phyloP scores from a whole-genome alignment of 129 eudicot genomes.

The Saussurea involucrata region DNA sequence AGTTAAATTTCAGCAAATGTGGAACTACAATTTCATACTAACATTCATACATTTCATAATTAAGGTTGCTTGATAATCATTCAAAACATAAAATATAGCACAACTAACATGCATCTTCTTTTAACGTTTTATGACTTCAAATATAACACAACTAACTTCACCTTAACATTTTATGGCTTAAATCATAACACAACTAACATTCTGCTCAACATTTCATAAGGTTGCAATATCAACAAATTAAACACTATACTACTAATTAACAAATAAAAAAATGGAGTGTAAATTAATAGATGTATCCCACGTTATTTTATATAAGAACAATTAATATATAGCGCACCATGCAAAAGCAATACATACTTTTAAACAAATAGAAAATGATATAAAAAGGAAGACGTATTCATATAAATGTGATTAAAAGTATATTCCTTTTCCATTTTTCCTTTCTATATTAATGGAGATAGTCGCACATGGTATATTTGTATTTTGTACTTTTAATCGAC shows the following conservation, averaged over 20 bases:
- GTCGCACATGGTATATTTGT: neutral
- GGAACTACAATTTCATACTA: neutral
- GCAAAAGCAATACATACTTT: neutral
- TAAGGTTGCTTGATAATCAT: neutral
- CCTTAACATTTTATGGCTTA: neutral
- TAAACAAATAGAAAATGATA: too few relatives aligned
- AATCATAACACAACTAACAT: neutral
- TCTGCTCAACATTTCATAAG: too few relatives aligned
- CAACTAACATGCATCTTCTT: neutral
- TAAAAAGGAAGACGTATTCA: too few relatives aligned
- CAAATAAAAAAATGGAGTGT: neutral
- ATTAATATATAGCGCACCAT: neutral
- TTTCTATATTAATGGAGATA: too few relatives aligned
- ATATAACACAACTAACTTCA: neutral
- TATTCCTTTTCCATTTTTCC: too few relatives aligned
- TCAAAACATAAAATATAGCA: neutral
- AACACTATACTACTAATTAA: neutral
- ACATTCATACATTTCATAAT: neutral
- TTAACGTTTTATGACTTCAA: neutral
- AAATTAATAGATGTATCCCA: neutral
- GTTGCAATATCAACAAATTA: too few relatives aligned
- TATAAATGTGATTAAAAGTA: too few relatives aligned
- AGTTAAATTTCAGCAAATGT: neutral
- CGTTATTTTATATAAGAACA: neutral
- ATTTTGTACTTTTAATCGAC: too few relatives aligned